Conservation (phyloP, 2,329 filamentous ascomycete species). For the Pyrenophora seminiperda region DNA sequence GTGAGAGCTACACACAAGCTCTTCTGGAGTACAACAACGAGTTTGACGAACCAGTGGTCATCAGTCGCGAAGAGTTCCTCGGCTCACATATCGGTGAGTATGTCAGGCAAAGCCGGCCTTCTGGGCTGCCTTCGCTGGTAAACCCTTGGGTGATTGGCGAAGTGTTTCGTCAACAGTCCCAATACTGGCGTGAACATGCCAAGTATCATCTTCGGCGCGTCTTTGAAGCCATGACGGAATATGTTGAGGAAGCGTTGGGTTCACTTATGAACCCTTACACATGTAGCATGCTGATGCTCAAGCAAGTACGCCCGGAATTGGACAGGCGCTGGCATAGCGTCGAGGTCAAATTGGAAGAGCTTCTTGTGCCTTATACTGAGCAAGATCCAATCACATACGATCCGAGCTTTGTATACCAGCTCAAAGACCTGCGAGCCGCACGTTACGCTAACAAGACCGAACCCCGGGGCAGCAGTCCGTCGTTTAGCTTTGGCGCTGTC, state of each 20-base stretch:
- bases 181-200: conserved; percentile 27
- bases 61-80: conserved; percentile 23
- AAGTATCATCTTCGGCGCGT: conserved; percentile 22
- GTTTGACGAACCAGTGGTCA: conserved; percentile 13
- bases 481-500: background rate
- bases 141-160: conserved; percentile 31
- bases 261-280: conserved; percentile 27
- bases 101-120: conserved; percentile 25
- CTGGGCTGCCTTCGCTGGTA: conserved; percentile 27
- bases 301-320: conserved; percentile 27
- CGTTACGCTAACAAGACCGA: conserved; percentile 7
- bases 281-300: conserved; percentile 18
- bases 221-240: conserved; percentile 24
- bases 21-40: conserved; percentile 15
- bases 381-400: conserved; percentile 32
- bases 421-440: conserved; percentile 20
- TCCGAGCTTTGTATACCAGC: conserved; percentile 24
- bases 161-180: conserved; percentile 31
- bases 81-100: conserved; percentile 19
- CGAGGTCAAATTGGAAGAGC: conserved; percentile 29
- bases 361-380: conserved; percentile 26
- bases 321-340: conserved; percentile 16
- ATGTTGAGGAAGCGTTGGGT: conserved; percentile 20
- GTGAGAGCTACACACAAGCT: conserved; percentile 1
- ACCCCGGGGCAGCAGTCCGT: background rate